Conservation (phyloP, 768 basidiomycete genomes). For the Ephemerocybe angulata region DNA sequence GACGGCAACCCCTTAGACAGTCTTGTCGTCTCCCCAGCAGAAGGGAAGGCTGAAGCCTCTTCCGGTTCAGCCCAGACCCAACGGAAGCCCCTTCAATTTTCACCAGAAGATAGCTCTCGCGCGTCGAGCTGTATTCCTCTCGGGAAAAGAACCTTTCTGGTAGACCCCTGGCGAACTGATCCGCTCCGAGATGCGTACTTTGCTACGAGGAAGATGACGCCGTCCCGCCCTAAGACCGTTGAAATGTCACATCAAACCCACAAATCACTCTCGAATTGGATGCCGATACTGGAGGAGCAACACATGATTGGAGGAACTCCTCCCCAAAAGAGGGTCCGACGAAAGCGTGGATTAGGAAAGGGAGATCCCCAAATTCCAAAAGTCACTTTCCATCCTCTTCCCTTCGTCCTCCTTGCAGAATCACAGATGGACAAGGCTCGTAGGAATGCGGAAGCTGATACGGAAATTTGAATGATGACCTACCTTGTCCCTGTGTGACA, state of each 20-base stretch:
- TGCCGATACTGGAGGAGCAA: background rate
- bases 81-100: conserved; percentile 4
- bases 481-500: background rate
- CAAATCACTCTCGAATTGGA: background rate
- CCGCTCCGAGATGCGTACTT: conserved; percentile 2
- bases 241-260: background rate
- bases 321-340: background rate
- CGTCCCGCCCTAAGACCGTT: too few species aligned
- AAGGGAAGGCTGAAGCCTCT: background rate
- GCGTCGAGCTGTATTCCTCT: too few species aligned
- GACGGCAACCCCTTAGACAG: conserved; percentile 5
- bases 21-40: background rate
- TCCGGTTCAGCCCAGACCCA: background rate
- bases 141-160: background rate
- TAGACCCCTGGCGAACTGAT: conserved; percentile 3
- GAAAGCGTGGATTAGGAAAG: background rate
- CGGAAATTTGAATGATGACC: background rate
- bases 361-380: background rate
- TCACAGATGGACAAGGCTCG: background rate
- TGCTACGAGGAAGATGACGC: background rate
- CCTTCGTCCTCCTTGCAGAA: background rate
- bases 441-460: background rate
- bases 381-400: background rate
- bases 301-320: background rate
- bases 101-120: background rate